A percentile compares a stretch with the other conserved stretches of the same genome.
Evolutionary conservation across 2,329 filamentous ascomycete species (phyloP).

Genomic region (Monosporascus sp.): DNA sequence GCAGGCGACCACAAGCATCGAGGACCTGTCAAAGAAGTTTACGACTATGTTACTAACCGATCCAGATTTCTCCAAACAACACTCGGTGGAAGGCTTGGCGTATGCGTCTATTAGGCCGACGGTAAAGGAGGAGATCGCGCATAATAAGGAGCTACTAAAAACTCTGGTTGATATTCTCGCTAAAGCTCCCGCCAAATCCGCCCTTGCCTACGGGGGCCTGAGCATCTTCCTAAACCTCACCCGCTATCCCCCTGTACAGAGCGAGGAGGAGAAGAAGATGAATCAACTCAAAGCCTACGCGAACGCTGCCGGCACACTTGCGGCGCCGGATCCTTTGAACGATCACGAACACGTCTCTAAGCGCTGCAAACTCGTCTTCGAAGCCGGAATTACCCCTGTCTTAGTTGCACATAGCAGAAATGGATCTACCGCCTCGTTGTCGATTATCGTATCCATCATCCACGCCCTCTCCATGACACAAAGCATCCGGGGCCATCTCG

Average conservation of each 20-base stretch:
- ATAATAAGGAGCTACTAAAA: slow-evolving; percentile 63
- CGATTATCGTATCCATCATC: slow-evolving; percentile 71
- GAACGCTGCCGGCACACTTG: slow-evolving; percentile 68
- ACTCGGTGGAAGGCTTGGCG: slow-evolving; percentile 83
- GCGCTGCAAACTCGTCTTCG: slow-evolving; percentile 73
- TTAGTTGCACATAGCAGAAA: slow-evolving; percentile 72
- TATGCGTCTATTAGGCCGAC: slow-evolving; percentile 83
- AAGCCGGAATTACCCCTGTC: slow-evolving; percentile 70
- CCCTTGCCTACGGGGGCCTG: slow-evolving; percentile 76
- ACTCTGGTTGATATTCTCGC: slow-evolving; percentile 61
- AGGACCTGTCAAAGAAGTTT: slow-evolving; percentile 60
- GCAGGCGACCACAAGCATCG: slow-evolving; percentile 54
- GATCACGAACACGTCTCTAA: slow-evolving; percentile 69
- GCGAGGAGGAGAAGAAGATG: slow-evolving; percentile 91
- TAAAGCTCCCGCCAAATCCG: slow-evolving; percentile 56
- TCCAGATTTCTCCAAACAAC: slow-evolving; percentile 54
- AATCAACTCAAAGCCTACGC: slow-evolving; percentile 91
- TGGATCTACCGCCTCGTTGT: slow-evolving; percentile 64
- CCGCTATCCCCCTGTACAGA: slow-evolving; percentile 67
- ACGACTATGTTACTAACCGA: slow-evolving; percentile 60
- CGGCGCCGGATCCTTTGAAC: slow-evolving; percentile 61
- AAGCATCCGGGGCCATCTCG: slow-evolving; percentile 69
- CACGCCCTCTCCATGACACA: slow-evolving; percentile 71
- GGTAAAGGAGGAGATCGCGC: slow-evolving; percentile 75
- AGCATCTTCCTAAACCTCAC: slow-evolving; percentile 85